phyloP scores from a whole-genome alignment of 306 rosid genomes.

The Corylus americana region DNA sequence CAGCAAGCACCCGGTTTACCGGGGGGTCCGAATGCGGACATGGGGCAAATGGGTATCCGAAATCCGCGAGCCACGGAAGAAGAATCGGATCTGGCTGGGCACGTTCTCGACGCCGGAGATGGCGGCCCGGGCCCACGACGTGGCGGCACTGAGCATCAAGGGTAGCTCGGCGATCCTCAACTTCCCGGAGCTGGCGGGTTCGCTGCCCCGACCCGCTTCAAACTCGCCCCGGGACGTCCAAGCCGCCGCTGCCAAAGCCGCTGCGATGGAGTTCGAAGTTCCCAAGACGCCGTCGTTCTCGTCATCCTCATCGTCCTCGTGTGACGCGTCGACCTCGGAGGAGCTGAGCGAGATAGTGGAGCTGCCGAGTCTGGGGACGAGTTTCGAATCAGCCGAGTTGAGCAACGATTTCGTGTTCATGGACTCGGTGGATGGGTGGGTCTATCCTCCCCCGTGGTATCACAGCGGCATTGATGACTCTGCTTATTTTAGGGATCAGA shows the following conservation, averaged over 20 bases:
- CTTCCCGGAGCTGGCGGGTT: conserved; percentile 74
- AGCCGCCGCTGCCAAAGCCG: conserved; percentile 86
- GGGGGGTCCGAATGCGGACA: conserved; percentile 92
- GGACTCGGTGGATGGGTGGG: conserved; percentile 54
- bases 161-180: conserved; percentile 89
- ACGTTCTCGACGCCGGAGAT: conserved; percentile 88
- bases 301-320: background rate
- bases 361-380: conserved; percentile 50
- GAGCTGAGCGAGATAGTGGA: conserved; percentile 82
- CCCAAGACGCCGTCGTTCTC: conserved; percentile 5
- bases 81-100: conserved; percentile 96
- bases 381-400: conserved; percentile 44
- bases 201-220: conserved; percentile 74
- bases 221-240: conserved; percentile 82
- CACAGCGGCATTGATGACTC: conserved; percentile 40
- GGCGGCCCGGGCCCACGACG: conserved; percentile 99
- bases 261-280: conserved; percentile 54
- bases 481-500: conserved; percentile 39
- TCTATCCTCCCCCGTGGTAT: conserved; percentile 45
- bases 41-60: conserved; percentile 99
- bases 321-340: conserved; percentile 47
- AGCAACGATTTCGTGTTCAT: conserved; percentile 47
- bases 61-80: conserved; percentile 92
- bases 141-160: conserved; percentile 74
- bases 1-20: conserved; percentile 66